Conservation (phyloP, 805 yeast species). For the Starmerella sp. region DNA sequence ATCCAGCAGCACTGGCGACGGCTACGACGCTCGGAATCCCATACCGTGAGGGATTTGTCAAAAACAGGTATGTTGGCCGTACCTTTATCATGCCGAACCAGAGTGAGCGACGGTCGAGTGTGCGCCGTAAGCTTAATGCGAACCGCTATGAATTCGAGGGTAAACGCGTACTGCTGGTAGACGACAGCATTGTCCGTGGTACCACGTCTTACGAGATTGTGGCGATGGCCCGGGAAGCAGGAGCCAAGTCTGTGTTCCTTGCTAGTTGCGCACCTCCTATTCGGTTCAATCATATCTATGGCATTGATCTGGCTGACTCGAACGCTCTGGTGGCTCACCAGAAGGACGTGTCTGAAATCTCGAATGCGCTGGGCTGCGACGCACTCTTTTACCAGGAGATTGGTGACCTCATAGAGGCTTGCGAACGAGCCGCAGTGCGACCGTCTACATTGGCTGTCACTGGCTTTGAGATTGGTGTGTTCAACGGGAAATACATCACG, state of each 20-base stretch:
- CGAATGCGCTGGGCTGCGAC: conserved; percentile 77
- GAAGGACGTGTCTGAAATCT: conserved; percentile 62
- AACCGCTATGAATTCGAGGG: conserved; percentile 87
- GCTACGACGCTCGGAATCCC: conserved; percentile 71
- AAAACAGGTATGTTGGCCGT: conserved; percentile 93
- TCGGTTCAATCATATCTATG: conserved; percentile 89
- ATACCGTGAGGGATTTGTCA: conserved; percentile 93
- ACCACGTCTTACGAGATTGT: conserved; percentile 95
- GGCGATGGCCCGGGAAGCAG: conserved; percentile 97
- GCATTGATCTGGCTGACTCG: conserved; percentile 93
- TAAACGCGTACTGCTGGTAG: conserved; percentile 78
- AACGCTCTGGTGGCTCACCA: conserved; percentile 84
- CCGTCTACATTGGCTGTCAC: conserved; percentile 32
- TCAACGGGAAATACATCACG: conserved; percentile 90
- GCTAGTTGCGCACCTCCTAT: conserved; percentile 99
- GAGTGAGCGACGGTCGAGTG: conserved; percentile 83
- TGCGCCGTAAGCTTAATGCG: conserved; percentile 88
- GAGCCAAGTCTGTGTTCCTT: conserved; percentile 87
- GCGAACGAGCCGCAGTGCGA: conserved; percentile 36
- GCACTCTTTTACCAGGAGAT: conserved; percentile 78
- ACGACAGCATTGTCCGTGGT: conserved; percentile 95
- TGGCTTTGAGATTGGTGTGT: conserved; percentile 90
- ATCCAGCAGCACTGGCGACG: conserved; percentile 88
- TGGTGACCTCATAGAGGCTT: conserved; percentile 72
- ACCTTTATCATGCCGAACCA: conserved; percentile 99